phyloP scores from a whole-genome alignment of 1,284 basidiomycete genomes.

The Ceratobasidium sp. region DNA sequence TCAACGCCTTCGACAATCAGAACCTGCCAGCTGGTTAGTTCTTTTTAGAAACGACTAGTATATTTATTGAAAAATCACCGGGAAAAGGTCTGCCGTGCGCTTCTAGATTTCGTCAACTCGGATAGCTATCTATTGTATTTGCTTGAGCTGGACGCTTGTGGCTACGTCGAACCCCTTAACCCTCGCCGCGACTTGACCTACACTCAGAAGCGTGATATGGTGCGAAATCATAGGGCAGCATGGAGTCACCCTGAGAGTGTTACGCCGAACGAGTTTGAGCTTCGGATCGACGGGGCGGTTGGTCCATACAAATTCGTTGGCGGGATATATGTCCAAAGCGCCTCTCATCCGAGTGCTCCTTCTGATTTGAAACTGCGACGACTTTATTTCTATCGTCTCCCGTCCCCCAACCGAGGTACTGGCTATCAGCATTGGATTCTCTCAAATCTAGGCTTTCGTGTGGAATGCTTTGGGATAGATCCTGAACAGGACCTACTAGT shows the following conservation, averaged over 20 bases:
- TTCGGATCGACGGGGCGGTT: neutral
- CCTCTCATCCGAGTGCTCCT: no score
- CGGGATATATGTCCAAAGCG: neutral
- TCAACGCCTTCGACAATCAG: no score
- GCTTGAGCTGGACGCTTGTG: conserved; percentile 2
- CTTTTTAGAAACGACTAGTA: neutral
- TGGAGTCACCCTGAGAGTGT: neutral
- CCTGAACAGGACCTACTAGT: conserved; percentile 34
- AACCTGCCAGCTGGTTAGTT: no score
- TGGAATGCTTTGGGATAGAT: conserved; percentile 16
- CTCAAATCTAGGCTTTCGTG: conserved; percentile 23
- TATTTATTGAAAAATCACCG: neutral
- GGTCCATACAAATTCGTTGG: neutral
- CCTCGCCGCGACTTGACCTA: neutral
- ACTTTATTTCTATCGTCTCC: conserved; percentile 3
- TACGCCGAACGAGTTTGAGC: neutral
- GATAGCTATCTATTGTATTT: neutral
- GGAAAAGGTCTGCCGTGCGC: neutral
- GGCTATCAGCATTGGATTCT: conserved; percentile 23
- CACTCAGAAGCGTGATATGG: neutral
- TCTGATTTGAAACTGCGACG: neutral
- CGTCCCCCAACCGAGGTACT: conserved; percentile 27
- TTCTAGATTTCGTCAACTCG: neutral
- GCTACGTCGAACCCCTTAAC: neutral
- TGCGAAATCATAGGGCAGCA: neutral